These are phyloP conservation scores for Aaosphaeria pasadenensis DNA, from an alignment of 2,329 filamentous ascomycete species.

Conservation along the genomic window DNA sequence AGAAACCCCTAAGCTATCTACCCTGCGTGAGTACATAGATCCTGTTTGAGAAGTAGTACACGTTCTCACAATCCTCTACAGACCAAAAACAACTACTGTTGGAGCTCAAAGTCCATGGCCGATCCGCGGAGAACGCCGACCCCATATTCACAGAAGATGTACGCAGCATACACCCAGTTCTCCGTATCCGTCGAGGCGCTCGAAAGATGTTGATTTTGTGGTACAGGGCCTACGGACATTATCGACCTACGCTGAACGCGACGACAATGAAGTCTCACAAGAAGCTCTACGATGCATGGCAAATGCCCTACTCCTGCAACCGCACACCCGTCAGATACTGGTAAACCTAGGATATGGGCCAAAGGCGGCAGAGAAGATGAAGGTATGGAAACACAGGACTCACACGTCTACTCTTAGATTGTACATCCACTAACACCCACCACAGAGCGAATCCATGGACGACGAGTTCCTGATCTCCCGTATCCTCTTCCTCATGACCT, in stretches of 20 bases:
- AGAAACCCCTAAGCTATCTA: slow-evolving; percentile 54
- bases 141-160: slow-evolving; percentile 83
- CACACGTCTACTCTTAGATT: neutral
- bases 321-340: slow-evolving; percentile 67
- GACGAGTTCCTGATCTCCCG: slow-evolving; percentile 84
- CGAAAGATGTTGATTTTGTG: neutral
- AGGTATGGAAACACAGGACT: slow-evolving; percentile 36
- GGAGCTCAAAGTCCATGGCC: slow-evolving; percentile 74
- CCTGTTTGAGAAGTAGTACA: too few relatives aligned
- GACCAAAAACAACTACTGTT: slow-evolving; percentile 59
- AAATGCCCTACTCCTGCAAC: slow-evolving; percentile 74
- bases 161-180: slow-evolving; percentile 19
- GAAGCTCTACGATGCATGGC: slow-evolving; percentile 80
- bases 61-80: slow-evolving; percentile 27
- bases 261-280: slow-evolving; percentile 57
- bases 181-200: neutral
- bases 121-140: slow-evolving; percentile 68
- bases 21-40: slow-evolving; percentile 52
- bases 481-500: slow-evolving; percentile 77
- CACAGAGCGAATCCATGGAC: slow-evolving; percentile 65
- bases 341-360: slow-evolving; percentile 66
- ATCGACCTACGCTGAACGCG: slow-evolving; percentile 65
- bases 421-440: neutral
- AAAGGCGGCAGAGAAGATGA: slow-evolving; percentile 68
- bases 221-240: slow-evolving; percentile 73